Evolutionary conservation across 2,329 filamentous ascomycete genomes (phyloP).

Genomic region (Talaromyces sp.): DNA sequence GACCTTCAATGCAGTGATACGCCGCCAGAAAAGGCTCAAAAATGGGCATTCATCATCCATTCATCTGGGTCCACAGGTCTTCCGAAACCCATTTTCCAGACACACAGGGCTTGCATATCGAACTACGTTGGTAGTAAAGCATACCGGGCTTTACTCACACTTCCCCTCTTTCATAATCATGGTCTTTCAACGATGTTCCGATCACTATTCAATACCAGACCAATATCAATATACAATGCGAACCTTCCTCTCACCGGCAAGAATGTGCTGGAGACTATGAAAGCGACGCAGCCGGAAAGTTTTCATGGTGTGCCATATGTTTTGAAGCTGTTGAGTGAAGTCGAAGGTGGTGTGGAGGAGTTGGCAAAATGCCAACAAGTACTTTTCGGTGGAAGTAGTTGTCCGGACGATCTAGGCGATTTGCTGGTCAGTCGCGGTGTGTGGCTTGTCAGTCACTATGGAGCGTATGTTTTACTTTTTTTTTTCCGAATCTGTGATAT

Average conservation of each 20-base stretch:
- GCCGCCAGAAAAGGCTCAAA: neutral
- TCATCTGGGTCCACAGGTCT: neutral
- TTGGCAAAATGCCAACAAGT: neutral
- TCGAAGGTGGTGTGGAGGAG: neutral
- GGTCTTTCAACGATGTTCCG: neutral
- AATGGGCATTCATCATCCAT: neutral
- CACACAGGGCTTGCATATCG: neutral
- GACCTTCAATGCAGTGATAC: neutral
- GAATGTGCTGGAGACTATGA: neutral
- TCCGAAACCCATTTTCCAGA: neutral
- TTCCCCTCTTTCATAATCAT: neutral
- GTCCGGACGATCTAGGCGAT: neutral
- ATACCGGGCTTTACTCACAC: neutral
- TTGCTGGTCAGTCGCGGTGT: neutral
- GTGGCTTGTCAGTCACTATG: neutral
- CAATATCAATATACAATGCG: neutral
- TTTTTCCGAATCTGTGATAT: neutral
- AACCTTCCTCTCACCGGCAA: neutral
- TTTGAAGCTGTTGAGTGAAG: neutral
- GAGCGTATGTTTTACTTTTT: neutral
- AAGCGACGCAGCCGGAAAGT: neutral
- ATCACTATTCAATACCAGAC: neutral
- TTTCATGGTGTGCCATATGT: neutral
- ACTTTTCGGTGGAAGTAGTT: neutral
- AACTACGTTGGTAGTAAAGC: neutral